Percentiles rank a stretch among this genome's conserved stretches.
Evolutionary conservation across 306 rosid genomes (phyloP).

Genomic region (Sphenostylis stenocarpa): DNA sequence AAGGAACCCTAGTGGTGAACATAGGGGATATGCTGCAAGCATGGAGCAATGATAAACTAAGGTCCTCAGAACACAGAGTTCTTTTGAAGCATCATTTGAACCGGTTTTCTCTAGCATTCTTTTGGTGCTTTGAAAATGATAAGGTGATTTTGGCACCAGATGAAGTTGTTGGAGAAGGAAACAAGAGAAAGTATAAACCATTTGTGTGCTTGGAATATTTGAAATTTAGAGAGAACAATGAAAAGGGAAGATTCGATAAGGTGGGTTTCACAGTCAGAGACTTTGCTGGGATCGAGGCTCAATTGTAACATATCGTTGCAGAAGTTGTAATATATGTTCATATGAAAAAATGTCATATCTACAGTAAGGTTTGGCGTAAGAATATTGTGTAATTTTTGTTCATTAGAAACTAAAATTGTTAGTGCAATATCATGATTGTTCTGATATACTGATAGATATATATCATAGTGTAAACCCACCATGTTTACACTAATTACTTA

Average conservation of each 20-base stretch:
- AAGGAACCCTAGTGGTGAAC: conserved; percentile 72
- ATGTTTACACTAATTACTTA: no score
- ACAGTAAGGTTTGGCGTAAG: no score
- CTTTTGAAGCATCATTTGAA: conserved; percentile 49
- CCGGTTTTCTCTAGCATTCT: conserved; percentile 76
- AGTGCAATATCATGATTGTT: background rate
- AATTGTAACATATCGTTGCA: conserved; percentile 23
- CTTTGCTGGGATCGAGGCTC: conserved; percentile 61
- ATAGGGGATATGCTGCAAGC: conserved; percentile 88
- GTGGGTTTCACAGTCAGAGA: conserved; percentile 85
- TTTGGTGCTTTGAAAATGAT: conserved; percentile 81
- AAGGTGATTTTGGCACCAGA: conserved; percentile 68
- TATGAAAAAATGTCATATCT: background rate
- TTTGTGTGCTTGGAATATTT: conserved; percentile 71
- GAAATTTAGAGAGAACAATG: conserved; percentile 75
- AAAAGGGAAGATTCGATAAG: conserved; percentile 76
- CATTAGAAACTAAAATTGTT: background rate
- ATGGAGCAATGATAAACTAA: conserved; percentile 78
- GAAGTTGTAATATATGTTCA: background rate
- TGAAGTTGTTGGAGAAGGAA: conserved; percentile 64
- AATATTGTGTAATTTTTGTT: background rate
- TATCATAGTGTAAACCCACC: no score
- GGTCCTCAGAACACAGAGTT: conserved; percentile 85
- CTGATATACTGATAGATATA: no score
- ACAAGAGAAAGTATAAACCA: conserved; percentile 52